phyloP scores from a whole-genome alignment of 1,284 basidiomycete genomes.

The Cystobasidiaceae sp. region DNA sequence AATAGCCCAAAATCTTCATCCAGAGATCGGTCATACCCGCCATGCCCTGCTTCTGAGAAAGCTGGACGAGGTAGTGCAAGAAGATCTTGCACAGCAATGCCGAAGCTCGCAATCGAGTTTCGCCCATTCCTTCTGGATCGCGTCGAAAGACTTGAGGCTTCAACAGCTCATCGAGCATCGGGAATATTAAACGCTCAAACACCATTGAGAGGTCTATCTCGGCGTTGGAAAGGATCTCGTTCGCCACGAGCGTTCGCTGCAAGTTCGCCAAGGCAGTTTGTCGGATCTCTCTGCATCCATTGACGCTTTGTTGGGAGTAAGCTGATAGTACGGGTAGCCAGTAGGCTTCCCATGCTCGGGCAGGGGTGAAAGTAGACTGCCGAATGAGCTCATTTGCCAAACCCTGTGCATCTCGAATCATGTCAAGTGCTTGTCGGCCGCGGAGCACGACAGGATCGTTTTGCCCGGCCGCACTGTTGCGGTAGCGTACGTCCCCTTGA shows the following conservation, averaged over 20 bases:
- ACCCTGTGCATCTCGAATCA: slow-evolving; percentile 52
- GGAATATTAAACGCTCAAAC: slow-evolving; percentile 86
- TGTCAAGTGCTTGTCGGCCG: slow-evolving; percentile 74
- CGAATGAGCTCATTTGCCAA: slow-evolving; percentile 40
- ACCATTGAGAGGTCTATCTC: slow-evolving; percentile 68
- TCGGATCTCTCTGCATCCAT: slow-evolving; percentile 76
- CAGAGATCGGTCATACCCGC: slow-evolving; percentile 70
- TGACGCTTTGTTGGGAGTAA: slow-evolving; percentile 77
- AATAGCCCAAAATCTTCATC: slow-evolving; percentile 83
- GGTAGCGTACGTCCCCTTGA: slow-evolving; percentile 9
- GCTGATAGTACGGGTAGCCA: slow-evolving; percentile 73
- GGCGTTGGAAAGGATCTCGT: slow-evolving; percentile 59
- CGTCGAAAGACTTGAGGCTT: slow-evolving; percentile 73
- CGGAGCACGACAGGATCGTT: slow-evolving; percentile 66
- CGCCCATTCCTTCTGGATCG: slow-evolving; percentile 80
- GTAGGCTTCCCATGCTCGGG: slow-evolving; percentile 67
- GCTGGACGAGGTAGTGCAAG: slow-evolving; percentile 80
- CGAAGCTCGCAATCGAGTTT: slow-evolving; percentile 80
- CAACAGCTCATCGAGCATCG: slow-evolving; percentile 83
- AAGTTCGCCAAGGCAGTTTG: slow-evolving; percentile 76
- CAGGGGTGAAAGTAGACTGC: slow-evolving; percentile 31
- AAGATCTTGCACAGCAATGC: slow-evolving; percentile 90
- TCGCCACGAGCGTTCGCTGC: slow-evolving; percentile 79
- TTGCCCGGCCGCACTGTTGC: slow-evolving; percentile 32
- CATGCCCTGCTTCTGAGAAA: slow-evolving; percentile 57